Evolutionary conservation across 352 stramenopile genomes (phyloP).

Genomic region (Phytophthora tubulina): DNA sequence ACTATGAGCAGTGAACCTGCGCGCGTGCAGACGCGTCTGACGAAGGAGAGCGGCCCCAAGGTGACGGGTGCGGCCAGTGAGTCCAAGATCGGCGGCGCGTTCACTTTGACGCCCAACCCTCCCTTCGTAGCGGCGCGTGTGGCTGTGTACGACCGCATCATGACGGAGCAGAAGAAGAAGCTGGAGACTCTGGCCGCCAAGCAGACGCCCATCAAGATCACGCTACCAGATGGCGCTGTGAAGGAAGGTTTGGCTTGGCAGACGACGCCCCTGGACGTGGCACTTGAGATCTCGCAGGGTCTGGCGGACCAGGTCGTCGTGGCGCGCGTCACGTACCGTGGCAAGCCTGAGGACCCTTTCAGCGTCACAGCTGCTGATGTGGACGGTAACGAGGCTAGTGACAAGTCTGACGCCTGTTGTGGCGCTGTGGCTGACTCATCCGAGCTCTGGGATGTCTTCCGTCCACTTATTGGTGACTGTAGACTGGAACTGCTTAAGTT

Average conservation of each 20-base stretch:
- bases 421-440: constrained; percentile 61
- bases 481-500: constrained; percentile 99
- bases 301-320: constrained; percentile 95
- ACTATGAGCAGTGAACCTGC: constrained; percentile 46
- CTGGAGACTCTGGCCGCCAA: constrained; percentile 85
- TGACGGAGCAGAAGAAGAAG: constrained; percentile 71
- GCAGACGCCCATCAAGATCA: constrained; percentile 95
- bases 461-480: constrained; percentile 97
- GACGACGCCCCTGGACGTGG: constrained; percentile 98
- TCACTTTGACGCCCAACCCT: constrained; percentile 85
- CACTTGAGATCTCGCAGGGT: constrained; percentile 94
- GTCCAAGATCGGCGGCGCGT: constrained; percentile 86
- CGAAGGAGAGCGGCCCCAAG: constrained; percentile 74
- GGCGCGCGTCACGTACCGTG: constrained; percentile 92
- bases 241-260: constrained; percentile 93
- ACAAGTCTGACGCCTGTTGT: constrained; percentile 63
- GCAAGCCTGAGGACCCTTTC: constrained; percentile 76
- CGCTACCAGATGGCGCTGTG: constrained; percentile 96
- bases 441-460: constrained; percentile 98
- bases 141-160: constrained; percentile 90
- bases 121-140: constrained; percentile 84
- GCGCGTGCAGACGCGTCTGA: constrained; percentile 84
- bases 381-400: constrained; percentile 87
- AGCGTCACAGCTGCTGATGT: constrained; percentile 87
- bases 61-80: constrained; percentile 56